Base-by-base conservation (phyloP, 805 yeast genomes). In the Cyberlindnera euphorbiae region DNA sequence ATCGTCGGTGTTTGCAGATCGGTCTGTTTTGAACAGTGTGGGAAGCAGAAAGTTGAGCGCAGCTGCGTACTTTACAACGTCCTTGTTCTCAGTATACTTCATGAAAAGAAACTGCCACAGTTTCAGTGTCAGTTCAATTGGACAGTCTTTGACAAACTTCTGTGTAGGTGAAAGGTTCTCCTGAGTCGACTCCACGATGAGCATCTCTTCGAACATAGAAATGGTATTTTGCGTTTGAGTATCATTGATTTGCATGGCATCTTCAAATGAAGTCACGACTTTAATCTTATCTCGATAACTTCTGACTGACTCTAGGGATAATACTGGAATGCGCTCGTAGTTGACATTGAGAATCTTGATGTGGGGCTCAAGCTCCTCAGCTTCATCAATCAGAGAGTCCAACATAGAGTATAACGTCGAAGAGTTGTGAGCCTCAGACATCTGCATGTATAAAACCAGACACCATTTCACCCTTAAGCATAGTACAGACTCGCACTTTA, bases 51-150 rank as follows among this genome's bases (percentile, higher is more conserved):
- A 64, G 29, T 73, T 75, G 45, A 81, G 72, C 0, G 84, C 78
- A 13, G 50, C 46, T 26, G 68, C 63, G 23, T 70, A 66, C 17
- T 69, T 64, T 0, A 56, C 56, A 3, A 58, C 28, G 16, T 61
- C 50, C 2, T 41, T 22, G 7, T 35, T 49, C 3, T 52, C 53
- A 11, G 59, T 53, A 47, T 82, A 84, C 37, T 71, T 70, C 44
- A 71, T 75, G 32, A 86, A 67, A 13, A 89, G 62, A 17, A 82
- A 68, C 22, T 74, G 75, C 95, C 97, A 89, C 3, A 93, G 59
- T 36, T 79, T 79, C 26, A 88, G 60, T 38, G 74, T 75, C 53
- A 87, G 69, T 16, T 75, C 80, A 16, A 82, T 63, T 0, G 93
- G 75, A 0, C 94, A 77, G 10, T 63, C 65, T 3, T 65, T 59